These are phyloP conservation scores for Stramenopiles sp. DNA, from an alignment of 352 stramenopile genomes.

Conservation along the genomic window DNA sequence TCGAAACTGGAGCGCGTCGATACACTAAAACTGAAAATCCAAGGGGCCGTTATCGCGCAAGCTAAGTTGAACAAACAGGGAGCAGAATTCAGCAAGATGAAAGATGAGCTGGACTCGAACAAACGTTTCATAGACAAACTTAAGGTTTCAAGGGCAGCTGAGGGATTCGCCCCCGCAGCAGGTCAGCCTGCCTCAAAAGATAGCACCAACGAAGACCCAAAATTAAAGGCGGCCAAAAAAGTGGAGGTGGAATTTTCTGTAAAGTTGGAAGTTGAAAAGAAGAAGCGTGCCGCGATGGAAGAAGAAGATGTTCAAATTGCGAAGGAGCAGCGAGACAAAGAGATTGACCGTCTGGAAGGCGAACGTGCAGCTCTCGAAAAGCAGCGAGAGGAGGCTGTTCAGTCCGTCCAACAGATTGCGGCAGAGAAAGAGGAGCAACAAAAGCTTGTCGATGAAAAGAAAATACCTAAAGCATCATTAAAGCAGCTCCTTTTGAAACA, in stretches of 20 bases:
- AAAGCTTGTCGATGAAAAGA: not conserved
- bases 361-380: not conserved
- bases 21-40: slow-evolving; percentile 6
- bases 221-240: too few relatives aligned
- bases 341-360: not conserved
- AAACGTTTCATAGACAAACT: not conserved
- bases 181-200: not conserved
- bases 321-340: not conserved
- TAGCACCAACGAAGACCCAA: not conserved
- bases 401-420: not conserved
- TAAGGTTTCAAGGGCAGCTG: too few relatives aligned
- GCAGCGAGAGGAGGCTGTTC: not conserved
- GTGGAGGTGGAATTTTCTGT: too few relatives aligned
- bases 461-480: not conserved
- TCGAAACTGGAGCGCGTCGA: not conserved
- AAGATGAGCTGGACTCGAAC: not conserved
- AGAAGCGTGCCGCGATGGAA: not conserved
- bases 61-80: not conserved
- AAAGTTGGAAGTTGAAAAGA: not conserved
- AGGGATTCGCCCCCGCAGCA: too few relatives aligned
- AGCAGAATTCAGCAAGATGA: not conserved
- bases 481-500: not conserved
- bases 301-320: not conserved
- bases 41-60: not conserved
- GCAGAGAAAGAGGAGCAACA: not conserved